Evolutionary conservation across 768 basidiomycete genomes (phyloP).

Genomic region (Hypholoma fasciculare): DNA sequence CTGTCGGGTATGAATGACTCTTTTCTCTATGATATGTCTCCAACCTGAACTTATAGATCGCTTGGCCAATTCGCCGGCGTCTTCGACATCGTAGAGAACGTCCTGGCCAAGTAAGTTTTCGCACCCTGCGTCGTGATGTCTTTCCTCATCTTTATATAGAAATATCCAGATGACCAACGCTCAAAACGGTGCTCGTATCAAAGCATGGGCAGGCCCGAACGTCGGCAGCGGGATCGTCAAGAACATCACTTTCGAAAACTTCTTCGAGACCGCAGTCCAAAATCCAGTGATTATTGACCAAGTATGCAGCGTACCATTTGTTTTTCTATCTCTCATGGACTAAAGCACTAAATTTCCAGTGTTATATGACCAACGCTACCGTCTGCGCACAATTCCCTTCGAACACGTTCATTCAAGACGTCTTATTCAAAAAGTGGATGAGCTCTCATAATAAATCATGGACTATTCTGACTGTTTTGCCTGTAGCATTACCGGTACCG

Average conservation of each 20-base stretch:
- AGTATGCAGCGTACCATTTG: not conserved
- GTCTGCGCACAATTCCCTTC: constrained; percentile 56
- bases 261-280: constrained; percentile 53
- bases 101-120: constrained; percentile 41
- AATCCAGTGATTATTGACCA: constrained; percentile 52
- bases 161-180: constrained; percentile 63
- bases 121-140: not conserved
- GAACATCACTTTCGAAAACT: constrained; percentile 55
- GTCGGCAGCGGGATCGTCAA: constrained; percentile 60
- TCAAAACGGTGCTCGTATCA: constrained; percentile 68
- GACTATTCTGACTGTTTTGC: not conserved
- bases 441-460: not conserved
- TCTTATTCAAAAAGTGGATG: constrained; percentile 51
- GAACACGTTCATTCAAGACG: constrained; percentile 55
- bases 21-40: not conserved
- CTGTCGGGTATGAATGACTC: constrained; percentile 36
- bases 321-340: not conserved
- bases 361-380: constrained; percentile 46
- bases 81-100: constrained; percentile 64
- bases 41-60: constrained; percentile 36
- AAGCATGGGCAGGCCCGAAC: constrained; percentile 62
- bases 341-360: constrained; percentile 25
- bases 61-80: constrained; percentile 54
- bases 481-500: constrained; percentile 55
- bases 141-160: constrained; percentile 23